Evolutionary conservation across 176 grass and related monocot genomes (phyloP).

Genomic region (Aegilops bicornis): DNA sequence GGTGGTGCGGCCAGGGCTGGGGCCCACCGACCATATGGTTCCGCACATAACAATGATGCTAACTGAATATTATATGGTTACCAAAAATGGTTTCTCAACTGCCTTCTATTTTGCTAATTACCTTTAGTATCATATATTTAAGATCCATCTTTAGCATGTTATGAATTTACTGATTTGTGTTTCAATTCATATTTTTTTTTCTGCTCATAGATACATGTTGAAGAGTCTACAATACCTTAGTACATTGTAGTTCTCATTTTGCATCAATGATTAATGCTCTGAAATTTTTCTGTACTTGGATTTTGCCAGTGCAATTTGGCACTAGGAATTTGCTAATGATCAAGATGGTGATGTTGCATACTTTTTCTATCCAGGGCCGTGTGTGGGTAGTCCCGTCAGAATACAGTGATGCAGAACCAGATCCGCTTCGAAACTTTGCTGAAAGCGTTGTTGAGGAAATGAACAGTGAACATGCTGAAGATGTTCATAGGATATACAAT

Average conservation of each 20-base stretch:
- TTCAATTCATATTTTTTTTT: not conserved
- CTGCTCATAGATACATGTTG: not conserved
- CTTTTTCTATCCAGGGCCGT: conserved; percentile 48
- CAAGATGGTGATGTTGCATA: not conserved
- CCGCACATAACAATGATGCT: not conserved
- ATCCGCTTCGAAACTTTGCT: conserved; percentile 79
- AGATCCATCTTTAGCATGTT: not conserved
- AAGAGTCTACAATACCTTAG: not conserved
- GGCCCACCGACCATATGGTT: no score
- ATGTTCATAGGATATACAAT: conserved; percentile 69
- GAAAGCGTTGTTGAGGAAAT: conserved; percentile 92
- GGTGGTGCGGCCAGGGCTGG: no score
- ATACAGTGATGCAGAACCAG: conserved; percentile 76
- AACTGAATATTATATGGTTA: not conserved
- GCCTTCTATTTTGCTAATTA: not conserved
- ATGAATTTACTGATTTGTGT: not conserved
- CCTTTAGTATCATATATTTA: not conserved
- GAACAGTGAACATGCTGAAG: conserved; percentile 72
- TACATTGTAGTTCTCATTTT: not conserved
- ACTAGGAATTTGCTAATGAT: not conserved
- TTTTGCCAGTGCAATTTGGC: not conserved
- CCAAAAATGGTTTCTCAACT: not conserved
- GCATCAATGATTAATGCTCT: conserved; percentile 3
- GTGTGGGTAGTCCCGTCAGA: conserved; percentile 82
- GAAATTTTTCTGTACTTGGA: not conserved